Percentiles rank a stretch among this genome's conserved stretches.
Evolutionary conservation across 345 rosid genomes (phyloP).

Genomic region (Hypericum perforatum): DNA sequence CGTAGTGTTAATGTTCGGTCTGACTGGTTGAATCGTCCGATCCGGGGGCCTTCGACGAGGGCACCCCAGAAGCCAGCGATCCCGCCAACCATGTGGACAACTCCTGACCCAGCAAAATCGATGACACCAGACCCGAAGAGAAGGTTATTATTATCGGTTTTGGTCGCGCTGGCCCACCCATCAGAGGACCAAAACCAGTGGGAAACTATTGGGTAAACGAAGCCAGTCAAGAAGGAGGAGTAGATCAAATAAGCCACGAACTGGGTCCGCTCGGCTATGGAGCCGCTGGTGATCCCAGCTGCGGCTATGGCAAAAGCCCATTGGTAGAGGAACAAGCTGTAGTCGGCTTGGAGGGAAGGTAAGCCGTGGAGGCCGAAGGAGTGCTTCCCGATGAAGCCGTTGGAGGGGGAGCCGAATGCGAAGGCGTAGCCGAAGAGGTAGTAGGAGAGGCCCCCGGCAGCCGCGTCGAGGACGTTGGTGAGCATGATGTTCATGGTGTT

Average conservation of each 20-base stretch:
- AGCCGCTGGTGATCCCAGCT: constrained; percentile 55
- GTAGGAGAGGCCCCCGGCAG: constrained; percentile 22
- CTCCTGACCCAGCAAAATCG: constrained; percentile 38
- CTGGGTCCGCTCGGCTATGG: constrained; percentile 66
- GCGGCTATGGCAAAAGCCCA: constrained; percentile 63
- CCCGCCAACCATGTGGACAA: constrained; percentile 40
- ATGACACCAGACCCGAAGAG: constrained; percentile 39
- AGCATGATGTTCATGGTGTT: constrained; percentile 29
- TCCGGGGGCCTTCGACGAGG: constrained; percentile 26
- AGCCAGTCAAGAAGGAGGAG: constrained; percentile 53
- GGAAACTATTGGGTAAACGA: constrained; percentile 51
- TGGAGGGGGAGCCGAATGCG: constrained; percentile 15
- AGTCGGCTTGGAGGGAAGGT: constrained; percentile 16
- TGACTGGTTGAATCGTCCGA: neutral
- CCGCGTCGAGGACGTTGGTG: constrained; percentile 27
- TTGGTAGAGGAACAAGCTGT: constrained; percentile 48
- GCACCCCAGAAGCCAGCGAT: constrained; percentile 42
- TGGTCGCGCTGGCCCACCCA: constrained; percentile 51
- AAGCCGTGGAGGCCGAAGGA: constrained; percentile 16
- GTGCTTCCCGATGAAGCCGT: constrained; percentile 21
- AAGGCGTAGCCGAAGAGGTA: constrained; percentile 27
- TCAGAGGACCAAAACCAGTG: constrained; percentile 63
- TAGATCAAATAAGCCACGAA: constrained; percentile 56
- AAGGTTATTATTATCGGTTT: constrained; percentile 15
- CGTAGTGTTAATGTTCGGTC: neutral